Evolutionary conservation across 768 basidiomycete species (phyloP).

Genomic region (Neoboletus subvelutipes): DNA sequence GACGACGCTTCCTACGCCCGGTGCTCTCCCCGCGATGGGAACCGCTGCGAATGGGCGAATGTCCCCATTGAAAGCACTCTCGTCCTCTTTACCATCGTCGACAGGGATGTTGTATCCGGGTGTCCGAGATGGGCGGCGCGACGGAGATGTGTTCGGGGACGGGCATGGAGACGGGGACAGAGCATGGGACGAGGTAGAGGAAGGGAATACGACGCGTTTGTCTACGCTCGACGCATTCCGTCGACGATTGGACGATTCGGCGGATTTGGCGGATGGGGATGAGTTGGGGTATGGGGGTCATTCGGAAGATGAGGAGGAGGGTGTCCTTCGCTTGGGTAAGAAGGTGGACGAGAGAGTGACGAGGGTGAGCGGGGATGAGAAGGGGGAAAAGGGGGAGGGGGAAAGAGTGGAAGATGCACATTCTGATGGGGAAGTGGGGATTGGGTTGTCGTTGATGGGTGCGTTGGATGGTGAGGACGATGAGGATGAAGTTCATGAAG

Average conservation of each 20-base stretch:
- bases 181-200: conserved; percentile 10
- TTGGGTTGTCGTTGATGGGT: conserved; percentile 66
- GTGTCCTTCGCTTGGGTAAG: neutral
- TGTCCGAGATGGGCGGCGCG: neutral
- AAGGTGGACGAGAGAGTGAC: conserved; percentile 2
- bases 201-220: conserved; percentile 20
- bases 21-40: neutral
- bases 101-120: neutral
- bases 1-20: neutral
- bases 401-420: conserved; percentile 26
- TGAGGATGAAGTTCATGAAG: conserved; percentile 14
- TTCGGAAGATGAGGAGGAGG: conserved; percentile 13
- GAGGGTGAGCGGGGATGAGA: neutral
- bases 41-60: conserved; percentile 14
- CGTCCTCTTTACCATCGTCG: conserved; percentile 14
- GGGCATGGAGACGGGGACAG: neutral
- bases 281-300: neutral
- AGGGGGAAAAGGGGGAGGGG: neutral
- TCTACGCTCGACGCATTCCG: conserved; percentile 30
- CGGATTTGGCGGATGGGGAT: conserved; percentile 8
- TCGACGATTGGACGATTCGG: conserved; percentile 14
- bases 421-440: conserved; percentile 64
- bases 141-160: neutral
- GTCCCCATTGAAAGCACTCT: conserved; percentile 15
- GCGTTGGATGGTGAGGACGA: conserved; percentile 40